Base-by-base conservation (phyloP, 768 basidiomycete genomes). In the Coprinopsis marcescibilis region DNA sequence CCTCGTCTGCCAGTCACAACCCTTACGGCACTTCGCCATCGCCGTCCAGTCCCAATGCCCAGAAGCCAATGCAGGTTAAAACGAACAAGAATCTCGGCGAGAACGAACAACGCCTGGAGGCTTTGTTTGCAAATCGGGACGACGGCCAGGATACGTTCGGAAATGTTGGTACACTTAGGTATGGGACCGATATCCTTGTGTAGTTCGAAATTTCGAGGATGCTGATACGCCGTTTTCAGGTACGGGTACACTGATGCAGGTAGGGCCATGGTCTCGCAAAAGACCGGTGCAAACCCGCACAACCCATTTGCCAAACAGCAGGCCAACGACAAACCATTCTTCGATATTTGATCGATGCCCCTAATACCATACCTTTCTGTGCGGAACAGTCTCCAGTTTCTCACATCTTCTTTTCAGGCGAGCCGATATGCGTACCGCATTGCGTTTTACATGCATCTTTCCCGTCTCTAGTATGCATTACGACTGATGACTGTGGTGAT, bases 61-160 rank as follows among this genome's bases (percentile, higher is more conserved):
- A 60, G 42, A 58, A 53, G 32, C 62, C 61, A 1, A 33, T 71
- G 50, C 59, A 64, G 15, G 69, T 71, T 67, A 67, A 72, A 67
- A 64, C 65, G 26, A 68, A 63, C 52, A 63, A 68, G 26, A 59
- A 68, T 25, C 50, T 63, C 27, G 71, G 70, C 38, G 70, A 75
- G 39, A 89, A 95, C 61, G 80, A 87, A 51, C 77, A 90, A 12
- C 77, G 83, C 29, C 77, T 99, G 44, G 93, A 94, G 2, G 70
- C 64, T 44, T 65, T 97, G 55, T 82, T 97, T 52, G 94, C 89
- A 4, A 89, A 88, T 58, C 75, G 85, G 42, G 94, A 96, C 47
- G 92, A 89, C 55, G 95, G 96, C 1, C 71, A 87, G 60, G 96
- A 99, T 66, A 95, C 95, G 44, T 98, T 97, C 60, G 95, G 95